Evolutionary conservation across 2,329 filamentous ascomycete genomes (phyloP).

Genomic region (Pseudopithomyces chartarum): DNA sequence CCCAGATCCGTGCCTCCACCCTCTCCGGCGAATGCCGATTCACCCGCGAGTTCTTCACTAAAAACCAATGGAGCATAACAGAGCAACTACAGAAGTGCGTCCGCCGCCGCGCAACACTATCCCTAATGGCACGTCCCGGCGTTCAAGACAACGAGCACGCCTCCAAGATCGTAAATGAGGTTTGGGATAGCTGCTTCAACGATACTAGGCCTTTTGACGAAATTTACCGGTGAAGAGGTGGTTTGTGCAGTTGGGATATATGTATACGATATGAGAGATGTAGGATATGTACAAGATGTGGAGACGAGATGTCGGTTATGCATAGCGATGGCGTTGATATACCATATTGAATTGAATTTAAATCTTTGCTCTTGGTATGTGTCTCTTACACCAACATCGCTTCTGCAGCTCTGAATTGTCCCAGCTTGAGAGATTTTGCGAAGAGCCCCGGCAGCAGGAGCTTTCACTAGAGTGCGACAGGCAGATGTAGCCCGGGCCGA

Average conservation of each 20-base stretch:
- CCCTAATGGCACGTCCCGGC: slow-evolving; percentile 75
- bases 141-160: slow-evolving; percentile 89
- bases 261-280: background rate
- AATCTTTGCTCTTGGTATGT: too few relatives aligned
- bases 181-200: slow-evolving; percentile 97
- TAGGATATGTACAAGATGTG: slow-evolving; percentile 2
- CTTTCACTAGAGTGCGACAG: too few relatives aligned
- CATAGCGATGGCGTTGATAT: too few relatives aligned
- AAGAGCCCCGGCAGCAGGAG: too few relatives aligned
- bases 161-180: slow-evolving; percentile 86
- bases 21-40: slow-evolving; percentile 94
- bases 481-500: too few relatives aligned
- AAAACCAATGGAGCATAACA: slow-evolving; percentile 85
- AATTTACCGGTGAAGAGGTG: slow-evolving; percentile 73
- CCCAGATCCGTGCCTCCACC: slow-evolving; percentile 86
- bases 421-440: too few relatives aligned
- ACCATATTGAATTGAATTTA: too few relatives aligned
- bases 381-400: too few relatives aligned
- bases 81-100: slow-evolving; percentile 96
- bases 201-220: slow-evolving; percentile 97
- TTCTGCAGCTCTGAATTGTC: too few relatives aligned
- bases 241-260: background rate
- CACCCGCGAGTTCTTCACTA: slow-evolving; percentile 80
- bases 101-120: slow-evolving; percentile 76
- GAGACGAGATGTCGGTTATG: background rate